phyloP scores from a whole-genome alignment of 805 yeast genomes.

The Lipomyces japonicus region DNA sequence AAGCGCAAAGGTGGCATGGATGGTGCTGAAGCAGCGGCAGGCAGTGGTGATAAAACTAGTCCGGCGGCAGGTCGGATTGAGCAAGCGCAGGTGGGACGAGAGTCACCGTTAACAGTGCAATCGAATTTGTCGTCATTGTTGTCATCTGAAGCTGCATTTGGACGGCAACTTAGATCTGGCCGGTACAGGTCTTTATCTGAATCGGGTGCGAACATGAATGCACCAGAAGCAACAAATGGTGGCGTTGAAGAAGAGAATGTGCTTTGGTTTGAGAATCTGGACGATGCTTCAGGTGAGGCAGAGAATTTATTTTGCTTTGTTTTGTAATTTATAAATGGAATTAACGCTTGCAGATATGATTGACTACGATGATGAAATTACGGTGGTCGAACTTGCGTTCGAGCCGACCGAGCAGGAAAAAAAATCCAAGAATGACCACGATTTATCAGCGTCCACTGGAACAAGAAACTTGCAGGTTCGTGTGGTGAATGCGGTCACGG shows the following conservation, averaged over 20 bases:
- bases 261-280: conserved; percentile 19
- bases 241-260: conserved; percentile 6
- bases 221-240: neutral
- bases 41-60: neutral
- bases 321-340: neutral
- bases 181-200: neutral
- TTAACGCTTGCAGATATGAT: conserved; percentile 3
- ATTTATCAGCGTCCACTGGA: neutral
- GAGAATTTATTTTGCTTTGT: too few relatives aligned
- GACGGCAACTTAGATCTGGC: conserved; percentile 3
- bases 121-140: neutral
- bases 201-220: neutral
- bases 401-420: neutral
- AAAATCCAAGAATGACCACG: too few relatives aligned
- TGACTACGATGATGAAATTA: conserved; percentile 3
- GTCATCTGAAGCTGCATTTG: neutral
- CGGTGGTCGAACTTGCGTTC: conserved; percentile 5
- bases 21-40: neutral
- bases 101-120: neutral
- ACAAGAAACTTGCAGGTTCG: neutral
- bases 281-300: too few relatives aligned
- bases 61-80: neutral
- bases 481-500: neutral
- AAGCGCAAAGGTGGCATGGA: neutral
- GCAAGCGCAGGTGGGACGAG: neutral